Conservation (phyloP, 2,329 filamentous ascomycete species). For the Meredithiella fracta region DNA sequence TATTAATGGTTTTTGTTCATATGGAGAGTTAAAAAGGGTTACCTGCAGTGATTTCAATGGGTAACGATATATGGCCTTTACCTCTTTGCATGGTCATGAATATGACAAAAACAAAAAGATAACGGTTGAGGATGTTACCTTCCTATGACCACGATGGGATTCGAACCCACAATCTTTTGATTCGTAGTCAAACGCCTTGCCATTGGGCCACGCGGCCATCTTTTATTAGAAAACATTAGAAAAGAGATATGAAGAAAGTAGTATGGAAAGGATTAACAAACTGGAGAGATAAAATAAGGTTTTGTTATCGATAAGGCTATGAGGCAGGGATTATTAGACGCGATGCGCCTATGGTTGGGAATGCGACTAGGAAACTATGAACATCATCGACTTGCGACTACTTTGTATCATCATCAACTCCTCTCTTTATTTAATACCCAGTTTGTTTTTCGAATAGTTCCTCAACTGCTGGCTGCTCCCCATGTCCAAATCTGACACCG, state of each 20-base stretch:
- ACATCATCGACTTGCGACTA: no score
- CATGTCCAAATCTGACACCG: slow-evolving; percentile 28
- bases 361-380: not conserved
- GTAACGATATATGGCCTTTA: no score
- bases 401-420: no score
- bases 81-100: no score
- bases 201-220: slow-evolving; percentile 14
- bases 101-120: not conserved
- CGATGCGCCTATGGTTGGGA: not conserved
- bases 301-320: slow-evolving; percentile 10
- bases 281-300: not conserved
- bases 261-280: not conserved
- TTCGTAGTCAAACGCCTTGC: slow-evolving; percentile 15
- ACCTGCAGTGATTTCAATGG: no score
- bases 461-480: not conserved
- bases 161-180: slow-evolving; percentile 15
- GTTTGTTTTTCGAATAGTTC: no score
- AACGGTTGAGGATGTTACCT: not conserved
- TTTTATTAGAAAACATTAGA: not conserved
- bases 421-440: no score
- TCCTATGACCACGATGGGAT: slow-evolving; percentile 14
- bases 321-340: no score
- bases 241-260: rapidly evolving
- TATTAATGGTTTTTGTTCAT: not conserved
- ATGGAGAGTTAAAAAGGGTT: no score